These are phyloP conservation scores for slime mould (Dictyostelium discoideum) DNA, from an alignment of 78 protist species.

Conservation along the genomic window DNA sequence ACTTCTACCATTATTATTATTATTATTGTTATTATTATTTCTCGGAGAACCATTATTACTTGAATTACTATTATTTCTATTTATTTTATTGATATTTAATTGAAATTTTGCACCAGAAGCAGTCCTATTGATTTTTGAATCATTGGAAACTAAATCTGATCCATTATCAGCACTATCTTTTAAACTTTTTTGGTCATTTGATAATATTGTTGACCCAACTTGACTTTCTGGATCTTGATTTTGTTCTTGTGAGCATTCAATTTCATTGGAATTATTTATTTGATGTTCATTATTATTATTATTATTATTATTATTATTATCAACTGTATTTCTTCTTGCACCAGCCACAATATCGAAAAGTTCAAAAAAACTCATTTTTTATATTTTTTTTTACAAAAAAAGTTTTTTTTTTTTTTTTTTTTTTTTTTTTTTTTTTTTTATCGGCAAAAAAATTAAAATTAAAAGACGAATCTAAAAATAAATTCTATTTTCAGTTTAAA, in stretches of 20 bases:
- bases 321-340: constrained; percentile 18
- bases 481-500: neutral
- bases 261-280: neutral
- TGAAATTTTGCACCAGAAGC: neutral
- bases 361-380: constrained; percentile 51
- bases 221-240: neutral
- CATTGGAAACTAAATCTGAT: constrained; percentile 16
- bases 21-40: neutral
- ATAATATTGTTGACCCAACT: no score
- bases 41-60: neutral
- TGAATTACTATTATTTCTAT: neutral
- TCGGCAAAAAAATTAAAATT: neutral
- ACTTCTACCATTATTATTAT: neutral
- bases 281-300: neutral
- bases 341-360: constrained; percentile 49
- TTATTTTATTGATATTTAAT: constrained; percentile 16
- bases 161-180: neutral
- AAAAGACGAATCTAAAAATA: neutral
- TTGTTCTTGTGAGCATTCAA: neutral
- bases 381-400: neutral
- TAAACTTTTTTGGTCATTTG: neutral
- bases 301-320: neutral
- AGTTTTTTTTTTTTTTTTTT: neutral
- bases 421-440: neutral
- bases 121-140: neutral